Base-by-base conservation (phyloP, 441 rosid species). In the Gossypium lobatum region DNA sequence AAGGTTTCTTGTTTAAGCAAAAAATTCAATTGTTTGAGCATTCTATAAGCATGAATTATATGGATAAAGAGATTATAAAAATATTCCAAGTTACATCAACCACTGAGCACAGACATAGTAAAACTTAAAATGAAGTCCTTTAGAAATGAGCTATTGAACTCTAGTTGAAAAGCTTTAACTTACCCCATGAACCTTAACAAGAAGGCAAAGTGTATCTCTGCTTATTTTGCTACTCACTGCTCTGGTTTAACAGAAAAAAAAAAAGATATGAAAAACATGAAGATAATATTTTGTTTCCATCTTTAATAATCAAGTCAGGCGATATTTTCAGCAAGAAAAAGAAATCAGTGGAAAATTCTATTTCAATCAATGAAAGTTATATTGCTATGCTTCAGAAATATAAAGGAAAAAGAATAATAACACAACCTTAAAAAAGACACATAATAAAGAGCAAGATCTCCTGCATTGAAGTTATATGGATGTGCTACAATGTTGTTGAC, bases 221-320 rank as follows among this genome's bases (percentile, higher is more conserved):
- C 84, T 87, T 74, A 90, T 50, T 83, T 88, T 90, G 78, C 84
- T 77, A 81, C 91, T 90, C 82, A 88, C 90, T 68, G 96, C 90
- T 75, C 96, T 90, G 88, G 80, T 79, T 79, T 42, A 71, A 53
- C 65, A 62, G 42, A 28, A 28, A 60, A 28, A 60, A 60, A 34
- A 60, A 28, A 60, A 28, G 64, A 60, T 60, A 39, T 60, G 55
- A 73, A 46, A 73, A 72, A 53, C 1, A 69, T 60, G 76, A 54
- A 20, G 60, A 53, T 2, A 42, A 25, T 28, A 28, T 11, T 52
- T 21, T 45, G 39, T 23, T 59, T 55, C 46, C 64, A 23, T 42
- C 4, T 66, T 55, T 11, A 61, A 59, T 16, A 17, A 52, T 42
- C 31, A 54, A 76, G 48, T 61, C 25, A 73, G 73, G 73, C 3